Percentiles rank a stretch among this genome's conserved stretches.
Conservation (phyloP, 1,139 yeast genomes). For the Sugiyamaella grinbergsii region DNA sequence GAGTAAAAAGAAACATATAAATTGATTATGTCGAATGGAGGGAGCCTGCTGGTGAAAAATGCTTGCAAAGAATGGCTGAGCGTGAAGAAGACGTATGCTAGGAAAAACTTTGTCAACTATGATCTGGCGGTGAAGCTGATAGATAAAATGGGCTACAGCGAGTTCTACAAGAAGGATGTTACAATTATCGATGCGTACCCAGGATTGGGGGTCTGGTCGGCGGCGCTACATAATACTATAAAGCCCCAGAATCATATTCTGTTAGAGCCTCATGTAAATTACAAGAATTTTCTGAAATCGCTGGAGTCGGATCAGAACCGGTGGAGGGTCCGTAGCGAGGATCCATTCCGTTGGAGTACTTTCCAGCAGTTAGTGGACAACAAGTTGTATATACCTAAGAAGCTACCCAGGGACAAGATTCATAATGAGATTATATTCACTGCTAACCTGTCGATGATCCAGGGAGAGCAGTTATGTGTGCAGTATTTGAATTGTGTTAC, state of each 20-base stretch:
- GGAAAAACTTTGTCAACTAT: constrained; percentile 32
- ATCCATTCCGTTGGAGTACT: constrained; percentile 70
- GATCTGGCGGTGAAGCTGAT: constrained; percentile 28
- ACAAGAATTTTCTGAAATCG: constrained; percentile 33
- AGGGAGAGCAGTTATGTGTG: constrained; percentile 69
- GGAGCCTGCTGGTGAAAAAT: constrained; percentile 20
- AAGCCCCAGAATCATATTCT: constrained; percentile 63
- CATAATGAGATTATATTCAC: constrained; percentile 65
- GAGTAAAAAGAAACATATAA: too few species aligned
- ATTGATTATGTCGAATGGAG: background rate
- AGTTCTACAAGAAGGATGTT: constrained; percentile 48
- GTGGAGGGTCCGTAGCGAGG: constrained; percentile 35
- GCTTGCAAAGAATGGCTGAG: constrained; percentile 22
- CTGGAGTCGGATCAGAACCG: constrained; percentile 27
- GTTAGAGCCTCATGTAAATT: constrained; percentile 54
- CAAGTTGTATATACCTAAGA: constrained; percentile 48
- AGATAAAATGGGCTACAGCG: constrained; percentile 22
- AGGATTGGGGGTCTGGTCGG: constrained; percentile 46
- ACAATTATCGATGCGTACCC: constrained; percentile 70
- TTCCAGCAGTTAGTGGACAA: constrained; percentile 50
- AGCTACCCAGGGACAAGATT: constrained; percentile 48
- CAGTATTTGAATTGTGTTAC: constrained; percentile 76
- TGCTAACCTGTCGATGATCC: constrained; percentile 61
- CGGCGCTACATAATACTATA: constrained; percentile 56
- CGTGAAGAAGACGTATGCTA: constrained; percentile 32